phyloP scores from a whole-genome alignment of 768 basidiomycete species.

The Russula lepida region DNA sequence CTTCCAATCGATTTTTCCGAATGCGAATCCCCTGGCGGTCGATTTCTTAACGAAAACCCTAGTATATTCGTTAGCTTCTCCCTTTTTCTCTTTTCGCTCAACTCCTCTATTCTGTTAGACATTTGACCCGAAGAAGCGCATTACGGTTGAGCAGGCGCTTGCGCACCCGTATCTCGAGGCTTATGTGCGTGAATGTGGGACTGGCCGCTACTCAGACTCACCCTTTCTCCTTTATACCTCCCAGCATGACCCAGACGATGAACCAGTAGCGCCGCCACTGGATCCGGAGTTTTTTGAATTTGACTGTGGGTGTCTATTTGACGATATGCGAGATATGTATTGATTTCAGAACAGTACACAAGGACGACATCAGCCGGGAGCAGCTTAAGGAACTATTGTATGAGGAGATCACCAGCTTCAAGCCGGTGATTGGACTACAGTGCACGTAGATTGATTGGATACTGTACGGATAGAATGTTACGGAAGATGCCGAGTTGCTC shows the following conservation, averaged over 20 bases:
- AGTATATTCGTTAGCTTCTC: conserved; percentile 33
- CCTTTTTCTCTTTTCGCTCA: neutral
- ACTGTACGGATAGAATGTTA: neutral
- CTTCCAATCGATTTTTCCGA: conserved; percentile 82
- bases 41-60: conserved; percentile 80
- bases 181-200: conserved; percentile 48
- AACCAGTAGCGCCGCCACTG: conserved; percentile 92
- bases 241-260: conserved; percentile 93
- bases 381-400: conserved; percentile 91
- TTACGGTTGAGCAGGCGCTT: conserved; percentile 89
- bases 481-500: conserved; percentile 18
- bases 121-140: conserved; percentile 95
- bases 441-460: neutral
- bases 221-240: neutral
- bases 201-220: neutral
- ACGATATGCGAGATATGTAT: neutral
- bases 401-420: conserved; percentile 91
- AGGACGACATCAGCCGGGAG: conserved; percentile 92
- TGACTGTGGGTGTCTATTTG: conserved; percentile 52
- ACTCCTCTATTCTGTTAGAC: conserved; percentile 41
- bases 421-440: conserved; percentile 46
- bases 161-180: conserved; percentile 94
- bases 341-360: conserved; percentile 53
- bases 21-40: conserved; percentile 71
- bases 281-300: conserved; percentile 97